Evolutionary conservation across 495 filamentous ascomycete species (phyloP).

Genomic region (Collariella sp.): DNA sequence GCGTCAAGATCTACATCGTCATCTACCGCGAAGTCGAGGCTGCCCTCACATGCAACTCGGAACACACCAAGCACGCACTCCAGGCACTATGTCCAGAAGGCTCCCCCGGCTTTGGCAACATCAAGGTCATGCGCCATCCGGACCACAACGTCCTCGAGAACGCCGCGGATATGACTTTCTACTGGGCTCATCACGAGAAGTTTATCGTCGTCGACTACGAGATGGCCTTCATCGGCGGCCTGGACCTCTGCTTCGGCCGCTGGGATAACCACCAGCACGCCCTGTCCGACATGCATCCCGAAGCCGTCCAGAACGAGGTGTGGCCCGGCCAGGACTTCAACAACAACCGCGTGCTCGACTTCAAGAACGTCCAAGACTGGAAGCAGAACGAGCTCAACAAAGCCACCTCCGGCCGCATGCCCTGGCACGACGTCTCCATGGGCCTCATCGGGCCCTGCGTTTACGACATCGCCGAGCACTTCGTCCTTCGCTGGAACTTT

Average conservation of each 20-base stretch:
- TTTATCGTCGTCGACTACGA: conserved; percentile 90
- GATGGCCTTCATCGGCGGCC: conserved; percentile 81
- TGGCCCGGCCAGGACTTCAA: conserved; percentile 97
- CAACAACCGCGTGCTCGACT: conserved; percentile 93
- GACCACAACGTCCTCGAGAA: conserved; percentile 95
- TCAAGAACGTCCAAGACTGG: conserved; percentile 85
- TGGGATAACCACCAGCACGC: conserved; percentile 86
- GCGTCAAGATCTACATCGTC: conserved; percentile 89
- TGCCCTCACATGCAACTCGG: conserved; percentile 84
- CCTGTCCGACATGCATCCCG: conserved; percentile 79
- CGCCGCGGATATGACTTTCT: conserved; percentile 91
- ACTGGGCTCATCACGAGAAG: conserved; percentile 98
- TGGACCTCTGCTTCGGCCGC: conserved; percentile 93
- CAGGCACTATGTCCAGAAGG: conserved; percentile 73
- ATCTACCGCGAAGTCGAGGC: conserved; percentile 86
- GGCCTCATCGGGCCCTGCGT: conserved; percentile 80
- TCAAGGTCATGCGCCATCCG: conserved; percentile 81
- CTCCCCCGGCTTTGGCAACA: conserved; percentile 73
- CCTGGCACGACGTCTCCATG: conserved; percentile 95
- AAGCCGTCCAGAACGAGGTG: conserved; percentile 69
- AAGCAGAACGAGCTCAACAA: conserved; percentile 88
- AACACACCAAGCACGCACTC: conserved; percentile 84
- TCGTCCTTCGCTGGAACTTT: conserved; percentile 93
- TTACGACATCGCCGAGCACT: conserved; percentile 94
- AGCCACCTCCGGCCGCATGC: conserved; percentile 88